A percentile compares a stretch with the other conserved stretches of the same genome.
phyloP scores from a whole-genome alignment of 306 rosid species.

The Prinsepia uniflora region DNA sequence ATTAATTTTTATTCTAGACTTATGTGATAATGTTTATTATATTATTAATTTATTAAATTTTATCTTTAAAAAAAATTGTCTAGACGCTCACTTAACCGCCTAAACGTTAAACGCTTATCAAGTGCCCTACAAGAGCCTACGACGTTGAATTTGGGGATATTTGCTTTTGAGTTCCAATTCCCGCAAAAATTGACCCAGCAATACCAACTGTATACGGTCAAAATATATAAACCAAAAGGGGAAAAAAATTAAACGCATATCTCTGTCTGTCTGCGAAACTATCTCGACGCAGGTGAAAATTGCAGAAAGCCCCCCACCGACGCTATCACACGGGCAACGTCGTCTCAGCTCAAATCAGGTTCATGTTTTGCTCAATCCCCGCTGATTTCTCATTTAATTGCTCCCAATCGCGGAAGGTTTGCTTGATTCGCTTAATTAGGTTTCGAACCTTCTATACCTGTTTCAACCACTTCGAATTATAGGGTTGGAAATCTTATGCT shows the following conservation, averaged over 20 bases:
- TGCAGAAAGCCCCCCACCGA: constrained; percentile 48
- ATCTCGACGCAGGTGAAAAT: constrained; percentile 34
- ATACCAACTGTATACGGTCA: not conserved
- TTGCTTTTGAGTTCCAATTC: not conserved
- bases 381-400: not conserved
- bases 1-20: no score
- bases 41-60: no score
- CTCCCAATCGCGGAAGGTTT: not conserved
- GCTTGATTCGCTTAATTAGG: constrained; percentile 1
- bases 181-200: constrained; percentile 27
- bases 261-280: not conserved
- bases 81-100: no score
- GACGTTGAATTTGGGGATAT: not conserved
- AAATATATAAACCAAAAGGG: not conserved
- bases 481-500: not conserved
- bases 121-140: no score
- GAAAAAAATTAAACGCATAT: not conserved
- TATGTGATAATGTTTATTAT: no score
- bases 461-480: constrained; percentile 8
- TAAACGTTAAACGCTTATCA: no score
- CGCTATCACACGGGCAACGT: constrained; percentile 30
- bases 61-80: no score
- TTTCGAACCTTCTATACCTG: not conserved
- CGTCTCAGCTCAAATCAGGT: constrained; percentile 72
- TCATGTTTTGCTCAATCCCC: constrained; percentile 22